Percentiles rank a stretch among this genome's conserved stretches.
Conservation (phyloP, 495 filamentous ascomycete genomes). For the Aspergillus asperescens region DNA sequence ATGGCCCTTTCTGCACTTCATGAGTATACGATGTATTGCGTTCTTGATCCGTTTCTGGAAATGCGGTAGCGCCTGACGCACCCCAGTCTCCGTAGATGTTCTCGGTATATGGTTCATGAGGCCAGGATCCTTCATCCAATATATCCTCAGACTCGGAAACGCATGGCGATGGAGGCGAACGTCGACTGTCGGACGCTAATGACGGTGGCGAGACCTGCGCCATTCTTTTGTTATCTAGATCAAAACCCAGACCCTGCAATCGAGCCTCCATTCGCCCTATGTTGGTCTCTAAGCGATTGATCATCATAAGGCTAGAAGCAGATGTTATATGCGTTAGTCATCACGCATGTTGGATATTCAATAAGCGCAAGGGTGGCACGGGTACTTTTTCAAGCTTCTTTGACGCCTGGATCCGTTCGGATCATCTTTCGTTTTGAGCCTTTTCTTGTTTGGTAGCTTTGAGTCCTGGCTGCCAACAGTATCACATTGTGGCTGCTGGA, state of each 20-base stretch:
- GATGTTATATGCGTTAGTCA: neutral
- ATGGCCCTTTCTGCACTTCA: neutral
- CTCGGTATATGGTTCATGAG: neutral
- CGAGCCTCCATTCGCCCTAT: conserved; percentile 8
- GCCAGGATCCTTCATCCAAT: neutral
- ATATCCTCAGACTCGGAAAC: neutral
- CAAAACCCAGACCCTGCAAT: conserved; percentile 3
- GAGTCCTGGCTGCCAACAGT: neutral
- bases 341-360: neutral
- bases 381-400: conserved; percentile 9
- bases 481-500: neutral
- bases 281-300: conserved; percentile 9
- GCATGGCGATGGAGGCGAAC: neutral
- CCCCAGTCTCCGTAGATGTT: neutral
- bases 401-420: conserved; percentile 3
- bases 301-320: conserved; percentile 4
- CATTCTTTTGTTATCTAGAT: neutral
- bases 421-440: neutral
- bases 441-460: neutral
- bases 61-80: neutral
- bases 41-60: neutral
- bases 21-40: too few species aligned
- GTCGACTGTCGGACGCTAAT: neutral
- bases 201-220: neutral
- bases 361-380: neutral